Percentiles rank a stretch among this genome's conserved stretches.
These are phyloP conservation scores for Lecanicillium sp. DNA, from an alignment of 2,329 filamentous ascomycete species.

Conservation along the genomic window DNA sequence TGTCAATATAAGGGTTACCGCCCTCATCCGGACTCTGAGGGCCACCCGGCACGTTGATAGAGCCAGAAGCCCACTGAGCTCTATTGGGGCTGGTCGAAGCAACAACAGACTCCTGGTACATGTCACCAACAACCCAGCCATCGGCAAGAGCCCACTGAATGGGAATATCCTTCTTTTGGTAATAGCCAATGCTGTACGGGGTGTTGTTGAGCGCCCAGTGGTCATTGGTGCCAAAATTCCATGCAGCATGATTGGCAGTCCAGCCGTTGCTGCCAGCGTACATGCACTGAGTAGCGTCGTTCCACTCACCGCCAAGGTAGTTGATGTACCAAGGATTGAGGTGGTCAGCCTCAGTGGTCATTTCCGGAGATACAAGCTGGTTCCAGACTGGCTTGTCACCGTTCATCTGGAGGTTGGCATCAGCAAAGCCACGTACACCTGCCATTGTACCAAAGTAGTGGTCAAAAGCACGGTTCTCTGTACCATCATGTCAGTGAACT, in stretches of 20 bases:
- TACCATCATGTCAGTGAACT: background rate
- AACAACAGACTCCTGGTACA: slow-evolving; percentile 46
- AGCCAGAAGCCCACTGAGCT: slow-evolving; percentile 40
- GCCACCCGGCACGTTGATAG: slow-evolving; percentile 39
- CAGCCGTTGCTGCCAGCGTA: slow-evolving; percentile 42
- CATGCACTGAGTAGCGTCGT: slow-evolving; percentile 46
- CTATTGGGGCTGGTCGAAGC: slow-evolving; percentile 45
- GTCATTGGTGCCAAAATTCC: slow-evolving; percentile 42
- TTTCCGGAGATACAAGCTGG: slow-evolving; percentile 31
- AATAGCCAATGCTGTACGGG: slow-evolving; percentile 43
- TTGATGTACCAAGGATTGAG: slow-evolving; percentile 47
- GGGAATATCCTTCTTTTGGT: slow-evolving; percentile 42
- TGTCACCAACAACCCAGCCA: slow-evolving; percentile 45
- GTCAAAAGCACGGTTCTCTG: slow-evolving; percentile 28
- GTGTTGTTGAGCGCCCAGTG: slow-evolving; percentile 46
- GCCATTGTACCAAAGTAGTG: slow-evolving; percentile 49
- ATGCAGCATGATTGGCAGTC: slow-evolving; percentile 40
- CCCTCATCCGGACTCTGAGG: slow-evolving; percentile 32
- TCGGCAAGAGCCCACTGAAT: slow-evolving; percentile 47
- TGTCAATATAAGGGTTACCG: slow-evolving; percentile 38
- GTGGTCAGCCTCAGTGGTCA: slow-evolving; percentile 30
- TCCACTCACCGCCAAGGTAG: slow-evolving; percentile 41
- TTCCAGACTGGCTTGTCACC: slow-evolving; percentile 35
- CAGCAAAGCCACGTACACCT: slow-evolving; percentile 44
- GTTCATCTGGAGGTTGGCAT: slow-evolving; percentile 46